Conservation (phyloP, 2,329 filamentous ascomycete genomes). For the Cladosporium sphaerospermum region DNA sequence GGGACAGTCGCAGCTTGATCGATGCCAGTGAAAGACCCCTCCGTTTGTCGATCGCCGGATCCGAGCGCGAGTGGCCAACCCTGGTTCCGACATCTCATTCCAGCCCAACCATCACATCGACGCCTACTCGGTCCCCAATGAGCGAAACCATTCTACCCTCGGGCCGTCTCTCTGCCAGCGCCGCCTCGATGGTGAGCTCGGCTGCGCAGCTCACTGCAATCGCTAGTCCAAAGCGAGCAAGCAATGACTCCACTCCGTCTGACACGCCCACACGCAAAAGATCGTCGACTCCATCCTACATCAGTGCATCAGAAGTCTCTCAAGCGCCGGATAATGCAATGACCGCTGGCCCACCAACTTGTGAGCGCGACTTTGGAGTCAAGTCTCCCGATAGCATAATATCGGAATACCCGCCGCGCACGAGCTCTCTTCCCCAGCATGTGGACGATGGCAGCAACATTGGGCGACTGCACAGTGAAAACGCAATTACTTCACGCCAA, state of each 20-base stretch:
- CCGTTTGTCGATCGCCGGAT: conserved; percentile 12
- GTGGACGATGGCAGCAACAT: background rate
- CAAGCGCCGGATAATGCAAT: too few relatives aligned
- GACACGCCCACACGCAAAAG: background rate
- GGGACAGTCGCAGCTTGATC: conserved; percentile 33
- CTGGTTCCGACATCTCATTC: conserved; percentile 14
- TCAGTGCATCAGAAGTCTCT: too few relatives aligned
- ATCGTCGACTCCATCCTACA: background rate
- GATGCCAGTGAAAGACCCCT: conserved; percentile 33
- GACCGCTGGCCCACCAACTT: too few relatives aligned
- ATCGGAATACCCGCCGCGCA: background rate
- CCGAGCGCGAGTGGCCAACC: conserved; percentile 19
- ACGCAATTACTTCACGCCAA: background rate
- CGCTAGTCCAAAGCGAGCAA: background rate
- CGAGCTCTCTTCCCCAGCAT: background rate
- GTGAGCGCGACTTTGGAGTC: too few relatives aligned
- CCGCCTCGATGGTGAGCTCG: background rate
- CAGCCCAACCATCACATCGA: background rate
- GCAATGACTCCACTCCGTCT: background rate
- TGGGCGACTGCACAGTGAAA: background rate
- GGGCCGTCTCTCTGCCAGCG: background rate
- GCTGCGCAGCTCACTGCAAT: background rate
- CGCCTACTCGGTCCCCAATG: background rate
- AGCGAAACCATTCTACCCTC: background rate
- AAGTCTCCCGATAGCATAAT: background rate